These are phyloP conservation scores for Tylopilus sp. DNA, from an alignment of 768 basidiomycete species.

Conservation along the genomic window DNA sequence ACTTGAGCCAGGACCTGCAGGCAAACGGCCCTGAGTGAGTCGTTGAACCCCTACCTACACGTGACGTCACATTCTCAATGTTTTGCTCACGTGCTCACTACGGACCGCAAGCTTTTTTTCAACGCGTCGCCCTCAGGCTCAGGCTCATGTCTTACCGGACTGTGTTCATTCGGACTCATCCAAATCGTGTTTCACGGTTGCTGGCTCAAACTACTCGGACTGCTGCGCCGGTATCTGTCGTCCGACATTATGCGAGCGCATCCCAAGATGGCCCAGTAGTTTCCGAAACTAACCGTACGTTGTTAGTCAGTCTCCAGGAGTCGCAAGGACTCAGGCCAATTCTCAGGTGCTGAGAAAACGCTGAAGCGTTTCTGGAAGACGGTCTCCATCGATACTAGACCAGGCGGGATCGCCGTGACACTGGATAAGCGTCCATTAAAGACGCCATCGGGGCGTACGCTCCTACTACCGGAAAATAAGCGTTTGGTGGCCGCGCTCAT, in stretches of 20 bases:
- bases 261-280: conserved; percentile 41
- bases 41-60: conserved; percentile 6
- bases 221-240: neutral
- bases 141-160: conserved; percentile 11
- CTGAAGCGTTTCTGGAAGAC: conserved; percentile 93
- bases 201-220: neutral
- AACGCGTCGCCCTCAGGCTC: neutral
- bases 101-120: conserved; percentile 2
- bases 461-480: conserved; percentile 70
- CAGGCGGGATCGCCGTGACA: conserved; percentile 55
- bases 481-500: conserved; percentile 76
- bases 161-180: conserved; percentile 3
- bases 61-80: conserved; percentile 18
- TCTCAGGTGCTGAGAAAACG: conserved; percentile 78
- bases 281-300: conserved; percentile 66
- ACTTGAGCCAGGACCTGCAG: too few relatives aligned
- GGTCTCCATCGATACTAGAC: conserved; percentile 68
- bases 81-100: conserved; percentile 23
- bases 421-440: conserved; percentile 84
- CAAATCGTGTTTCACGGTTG: conserved; percentile 1
- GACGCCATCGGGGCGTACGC: conserved; percentile 78
- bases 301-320: neutral
- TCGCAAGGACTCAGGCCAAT: conserved; percentile 4
- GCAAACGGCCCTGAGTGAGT: too few relatives aligned
- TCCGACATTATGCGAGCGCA: conserved; percentile 14